A percentile compares a stretch with the other conserved stretches of the same genome.
phyloP scores from a whole-genome alignment of 805 yeast species.

The Metschnikowia lochheadii region DNA sequence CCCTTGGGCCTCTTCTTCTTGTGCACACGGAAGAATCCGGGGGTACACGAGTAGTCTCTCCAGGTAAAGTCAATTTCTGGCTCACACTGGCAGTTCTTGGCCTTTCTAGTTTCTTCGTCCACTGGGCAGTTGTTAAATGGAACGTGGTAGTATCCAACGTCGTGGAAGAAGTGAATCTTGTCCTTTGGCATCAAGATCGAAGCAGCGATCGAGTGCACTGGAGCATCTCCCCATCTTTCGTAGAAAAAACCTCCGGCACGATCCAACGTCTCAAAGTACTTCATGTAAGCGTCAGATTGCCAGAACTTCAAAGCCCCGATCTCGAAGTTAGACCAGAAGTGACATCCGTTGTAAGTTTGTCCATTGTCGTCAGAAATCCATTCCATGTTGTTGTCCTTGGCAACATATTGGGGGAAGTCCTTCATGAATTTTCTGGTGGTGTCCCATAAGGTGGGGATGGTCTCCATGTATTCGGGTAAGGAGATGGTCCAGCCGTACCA shows the following conservation, averaged over 20 bases:
- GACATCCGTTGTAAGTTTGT: conserved; percentile 72
- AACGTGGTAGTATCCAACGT: conserved; percentile 78
- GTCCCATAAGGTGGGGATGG: conserved; percentile 23
- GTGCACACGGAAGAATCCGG: conserved; percentile 53
- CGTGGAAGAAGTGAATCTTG: conserved; percentile 72
- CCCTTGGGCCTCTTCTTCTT: conserved; percentile 58
- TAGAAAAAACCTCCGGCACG: conserved; percentile 72
- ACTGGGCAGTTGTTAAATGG: conserved; percentile 83
- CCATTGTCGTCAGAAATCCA: conserved; percentile 70
- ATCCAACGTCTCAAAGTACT: conserved; percentile 66
- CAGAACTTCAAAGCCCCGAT: conserved; percentile 70
- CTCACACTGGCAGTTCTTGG: conserved; percentile 68
- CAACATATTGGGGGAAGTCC: conserved; percentile 15
- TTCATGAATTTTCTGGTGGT: conserved; percentile 19
- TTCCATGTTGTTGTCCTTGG: conserved; percentile 43
- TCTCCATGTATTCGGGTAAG: conserved; percentile 19
- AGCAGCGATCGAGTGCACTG: conserved; percentile 85
- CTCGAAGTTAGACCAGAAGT: conserved; percentile 90
- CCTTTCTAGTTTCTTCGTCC: conserved; percentile 50
- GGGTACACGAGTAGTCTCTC: conserved; percentile 67
- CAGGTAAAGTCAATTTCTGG: conserved; percentile 72
- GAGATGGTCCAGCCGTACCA: conserved; percentile 24
- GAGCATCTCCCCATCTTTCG: conserved; percentile 93
- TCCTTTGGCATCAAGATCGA: conserved; percentile 67
- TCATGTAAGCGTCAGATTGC: conserved; percentile 64